A percentile compares a stretch with the other conserved stretches of the same genome.
Conservation (phyloP, 495 filamentous ascomycete genomes). For the Platismatia glauca region DNA sequence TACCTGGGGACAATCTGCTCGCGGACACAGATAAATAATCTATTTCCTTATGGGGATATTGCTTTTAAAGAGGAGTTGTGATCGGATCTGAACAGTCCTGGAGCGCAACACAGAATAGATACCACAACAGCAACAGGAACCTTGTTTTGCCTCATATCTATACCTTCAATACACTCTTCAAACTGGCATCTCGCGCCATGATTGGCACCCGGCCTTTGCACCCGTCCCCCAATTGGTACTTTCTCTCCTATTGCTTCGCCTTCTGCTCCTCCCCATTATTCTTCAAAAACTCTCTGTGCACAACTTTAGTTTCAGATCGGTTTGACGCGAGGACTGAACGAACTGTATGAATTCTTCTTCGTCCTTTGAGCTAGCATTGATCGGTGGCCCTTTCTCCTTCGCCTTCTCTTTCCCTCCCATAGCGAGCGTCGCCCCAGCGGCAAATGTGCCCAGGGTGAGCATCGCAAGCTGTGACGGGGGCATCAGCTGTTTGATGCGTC, state of each 20-base stretch:
- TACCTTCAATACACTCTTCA: not conserved
- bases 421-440: constrained; percentile 46
- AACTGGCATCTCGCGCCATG: not conserved
- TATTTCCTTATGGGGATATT: not conserved
- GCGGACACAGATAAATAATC: not conserved
- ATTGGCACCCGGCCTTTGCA: not conserved
- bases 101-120: not conserved
- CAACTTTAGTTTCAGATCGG: not conserved
- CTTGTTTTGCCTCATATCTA: not conserved
- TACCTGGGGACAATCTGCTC: not conserved
- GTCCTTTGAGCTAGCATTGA: constrained; percentile 80
- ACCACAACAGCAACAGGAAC: not conserved
- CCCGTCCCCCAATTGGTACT: not conserved
- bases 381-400: constrained; percentile 56
- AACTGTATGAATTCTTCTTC: constrained; percentile 98
- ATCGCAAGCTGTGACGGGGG: constrained; percentile 65
- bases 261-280: constrained; percentile 62
- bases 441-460: constrained; percentile 59
- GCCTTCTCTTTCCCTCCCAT: constrained; percentile 56
- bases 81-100: not conserved
- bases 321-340: not conserved
- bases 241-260: constrained; percentile 39
- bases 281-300: constrained; percentile 66
- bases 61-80: not conserved
- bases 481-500: constrained; percentile 1